Percentiles rank a stretch among this genome's conserved stretches.
Conservation (phyloP, 768 basidiomycete species). For the Boletus pseudo-olivaceus region DNA sequence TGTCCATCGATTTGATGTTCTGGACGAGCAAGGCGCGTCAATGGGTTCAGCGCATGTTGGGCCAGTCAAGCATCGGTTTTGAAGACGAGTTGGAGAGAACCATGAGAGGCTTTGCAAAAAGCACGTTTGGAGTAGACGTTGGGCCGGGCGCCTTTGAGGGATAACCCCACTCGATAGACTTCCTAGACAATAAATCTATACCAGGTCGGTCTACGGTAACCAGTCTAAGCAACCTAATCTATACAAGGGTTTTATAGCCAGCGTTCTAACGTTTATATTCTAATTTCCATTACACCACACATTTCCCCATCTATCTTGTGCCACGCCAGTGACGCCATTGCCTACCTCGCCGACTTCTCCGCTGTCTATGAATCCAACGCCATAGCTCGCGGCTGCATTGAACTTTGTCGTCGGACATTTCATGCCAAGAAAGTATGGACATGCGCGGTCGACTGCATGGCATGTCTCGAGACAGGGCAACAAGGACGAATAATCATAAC, state of each 20-base stretch:
- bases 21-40: conserved; percentile 54
- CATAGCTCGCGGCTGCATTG: conserved; percentile 69
- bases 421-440: conserved; percentile 71
- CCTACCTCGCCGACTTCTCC: conserved; percentile 41
- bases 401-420: conserved; percentile 59
- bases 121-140: conserved; percentile 76
- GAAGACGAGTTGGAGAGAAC: conserved; percentile 80
- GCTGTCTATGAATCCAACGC: conserved; percentile 69
- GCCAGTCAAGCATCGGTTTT: conserved; percentile 48
- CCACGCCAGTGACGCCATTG: conserved; percentile 48
- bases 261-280: neutral
- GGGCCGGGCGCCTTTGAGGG: conserved; percentile 53
- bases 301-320: conserved; percentile 70
- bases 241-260: neutral
- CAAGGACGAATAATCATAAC: conserved; percentile 52
- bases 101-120: conserved; percentile 72
- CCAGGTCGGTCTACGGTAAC: neutral
- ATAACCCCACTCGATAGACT: conserved; percentile 16
- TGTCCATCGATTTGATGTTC: conserved; percentile 71
- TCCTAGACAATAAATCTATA: neutral
- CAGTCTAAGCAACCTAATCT: too few species aligned
- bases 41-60: conserved; percentile 43
- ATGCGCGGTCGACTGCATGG: conserved; percentile 67
- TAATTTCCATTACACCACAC: conserved; percentile 64
- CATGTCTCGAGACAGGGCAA: conserved; percentile 82